Evolutionary conservation across 805 yeast species (phyloP), one percentile per base, ranked within the genome.

Genomic region (Wickerhamomyces strasburgensis): DNA sequence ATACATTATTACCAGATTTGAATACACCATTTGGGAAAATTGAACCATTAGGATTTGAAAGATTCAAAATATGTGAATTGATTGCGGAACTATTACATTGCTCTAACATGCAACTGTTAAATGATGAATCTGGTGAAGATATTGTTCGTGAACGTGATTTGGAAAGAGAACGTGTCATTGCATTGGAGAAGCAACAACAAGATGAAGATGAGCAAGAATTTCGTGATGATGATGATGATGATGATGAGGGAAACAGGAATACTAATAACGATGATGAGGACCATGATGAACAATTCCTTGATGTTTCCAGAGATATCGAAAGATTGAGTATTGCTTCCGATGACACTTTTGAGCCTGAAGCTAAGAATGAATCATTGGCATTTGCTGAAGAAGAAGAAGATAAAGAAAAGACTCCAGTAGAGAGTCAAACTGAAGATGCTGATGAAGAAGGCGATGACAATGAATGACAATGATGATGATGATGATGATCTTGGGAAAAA

Each of bases 1-100:
- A 60, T 40, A 56, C 62, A 2, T 52, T 57, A 17, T 39, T 61
- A 13, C 65, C 48, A 41, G 60, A 60, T 16, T 55, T 77, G 43
- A 65, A 65, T 35, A 84, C 86, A 24, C 83, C 88, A 27, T 70
- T 83, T 47, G 85, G 87, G 14, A 60, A 61, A 19, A 72, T 74
- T 48, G 80, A 78, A 51, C 88, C 93, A 2, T 64, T 93, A 16
- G 98, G 98, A 0, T 86, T 90, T 58, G 95, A 89, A 51, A 72
- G 89, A 46, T 89, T 93, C 62, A 85, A 88, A 54, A 75, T 93
- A 17, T 80, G 95, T 43, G 99, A 93, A 61, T 66, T 93, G 35
- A 77, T 93, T 33, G 98, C 98, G 0, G 99, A 93, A 54, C 68
- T 93, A 28, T 69, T 93, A 39, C 98, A 93, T 61, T 93, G 99